Conservation (phyloP, 768 basidiomycete species). For the Favolaschia claudopus region DNA sequence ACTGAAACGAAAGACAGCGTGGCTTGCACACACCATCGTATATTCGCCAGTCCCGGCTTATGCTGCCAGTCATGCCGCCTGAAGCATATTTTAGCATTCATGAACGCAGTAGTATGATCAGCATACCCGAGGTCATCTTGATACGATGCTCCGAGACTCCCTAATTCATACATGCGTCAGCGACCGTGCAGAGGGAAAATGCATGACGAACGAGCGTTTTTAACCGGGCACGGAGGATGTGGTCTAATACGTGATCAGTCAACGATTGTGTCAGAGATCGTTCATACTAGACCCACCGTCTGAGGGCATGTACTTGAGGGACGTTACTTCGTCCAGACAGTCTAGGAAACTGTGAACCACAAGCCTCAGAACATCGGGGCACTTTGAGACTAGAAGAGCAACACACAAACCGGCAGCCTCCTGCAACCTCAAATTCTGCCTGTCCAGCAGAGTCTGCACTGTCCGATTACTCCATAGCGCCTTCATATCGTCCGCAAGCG, state of each 20-base stretch:
- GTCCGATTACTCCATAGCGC: constrained; percentile 67
- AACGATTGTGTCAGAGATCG: no score
- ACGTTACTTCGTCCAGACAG: constrained; percentile 67
- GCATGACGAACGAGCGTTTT: constrained; percentile 56
- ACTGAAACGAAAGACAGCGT: background rate
- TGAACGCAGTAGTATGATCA: background rate
- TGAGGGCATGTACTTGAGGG: constrained; percentile 67
- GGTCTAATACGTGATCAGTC: no score
- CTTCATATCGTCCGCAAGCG: constrained; percentile 70
- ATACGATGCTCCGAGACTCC: constrained; percentile 80
- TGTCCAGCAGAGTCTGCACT: constrained; percentile 57
- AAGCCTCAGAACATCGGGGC: no score
- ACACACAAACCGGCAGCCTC: constrained; percentile 80
- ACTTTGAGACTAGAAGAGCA: background rate
- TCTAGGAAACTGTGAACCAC: constrained; percentile 69
- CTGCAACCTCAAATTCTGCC: constrained; percentile 64
- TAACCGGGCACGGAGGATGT: constrained; percentile 74
- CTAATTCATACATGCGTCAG: constrained; percentile 22
- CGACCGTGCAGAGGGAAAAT: background rate
- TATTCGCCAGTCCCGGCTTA: constrained; percentile 51
- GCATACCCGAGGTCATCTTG: constrained; percentile 57
- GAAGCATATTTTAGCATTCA: background rate
- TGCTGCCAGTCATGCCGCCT: constrained; percentile 30
- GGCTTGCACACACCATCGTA: constrained; percentile 39
- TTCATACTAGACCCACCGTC: constrained; percentile 54